phyloP scores from a whole-genome alignment of 2,329 filamentous ascomycete species.

The Ophiostoma novo-ulmi region DNA sequence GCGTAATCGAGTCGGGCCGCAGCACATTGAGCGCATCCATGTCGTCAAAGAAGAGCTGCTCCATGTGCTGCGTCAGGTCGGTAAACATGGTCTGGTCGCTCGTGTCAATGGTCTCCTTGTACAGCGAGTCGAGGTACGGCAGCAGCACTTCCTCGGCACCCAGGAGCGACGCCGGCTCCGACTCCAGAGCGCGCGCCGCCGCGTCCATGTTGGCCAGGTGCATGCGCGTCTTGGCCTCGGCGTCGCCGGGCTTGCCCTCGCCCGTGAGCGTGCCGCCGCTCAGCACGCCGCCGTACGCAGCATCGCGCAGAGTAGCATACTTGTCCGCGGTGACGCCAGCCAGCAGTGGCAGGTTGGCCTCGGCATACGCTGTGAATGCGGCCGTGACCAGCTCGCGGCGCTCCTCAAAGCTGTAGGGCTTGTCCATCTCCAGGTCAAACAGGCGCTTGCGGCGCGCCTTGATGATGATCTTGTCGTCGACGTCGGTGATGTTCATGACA shows the following conservation, averaged over 20 bases:
- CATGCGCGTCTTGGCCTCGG: constrained; percentile 31
- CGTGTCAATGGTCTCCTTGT: constrained; percentile 53
- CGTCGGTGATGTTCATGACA: constrained; percentile 73
- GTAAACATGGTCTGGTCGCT: constrained; percentile 63
- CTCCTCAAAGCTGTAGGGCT: constrained; percentile 26
- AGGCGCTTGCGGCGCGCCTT: constrained; percentile 31
- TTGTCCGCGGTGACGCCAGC: constrained; percentile 22
- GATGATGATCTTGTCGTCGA: constrained; percentile 53
- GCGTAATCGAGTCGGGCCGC: constrained; percentile 57
- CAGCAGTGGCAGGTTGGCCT: constrained; percentile 30
- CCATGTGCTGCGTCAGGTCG: constrained; percentile 59
- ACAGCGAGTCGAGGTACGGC: constrained; percentile 57
- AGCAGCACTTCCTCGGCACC: constrained; percentile 58
- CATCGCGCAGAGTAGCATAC: constrained; percentile 27
- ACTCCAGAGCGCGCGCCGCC: constrained; percentile 27
- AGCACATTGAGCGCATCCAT: constrained; percentile 62
- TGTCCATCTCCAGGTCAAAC: constrained; percentile 28
- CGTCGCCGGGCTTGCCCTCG: constrained; percentile 29
- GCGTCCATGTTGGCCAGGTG: constrained; percentile 30
- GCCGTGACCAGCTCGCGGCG: constrained; percentile 25
- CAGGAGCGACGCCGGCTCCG: constrained; percentile 45
- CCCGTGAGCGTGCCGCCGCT: constrained; percentile 27
- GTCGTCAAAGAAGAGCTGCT: constrained; percentile 63
- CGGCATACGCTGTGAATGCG: constrained; percentile 29
- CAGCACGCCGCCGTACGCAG: constrained; percentile 29